Conservation (phyloP, 345 rosid genomes). For the Eucalyptus curtisii region DNA sequence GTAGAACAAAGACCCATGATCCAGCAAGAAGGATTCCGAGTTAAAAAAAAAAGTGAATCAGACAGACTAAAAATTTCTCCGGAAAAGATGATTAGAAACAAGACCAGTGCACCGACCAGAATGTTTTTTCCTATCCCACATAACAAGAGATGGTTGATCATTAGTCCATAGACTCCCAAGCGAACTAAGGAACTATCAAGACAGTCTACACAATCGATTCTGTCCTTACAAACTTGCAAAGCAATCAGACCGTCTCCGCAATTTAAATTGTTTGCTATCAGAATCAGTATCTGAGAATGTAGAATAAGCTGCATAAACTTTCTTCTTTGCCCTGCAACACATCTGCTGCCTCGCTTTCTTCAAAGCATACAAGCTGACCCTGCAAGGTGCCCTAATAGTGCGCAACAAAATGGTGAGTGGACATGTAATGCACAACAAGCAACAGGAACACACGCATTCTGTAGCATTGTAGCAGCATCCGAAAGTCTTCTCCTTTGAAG, state of each 20-base stretch:
- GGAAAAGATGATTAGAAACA: background rate
- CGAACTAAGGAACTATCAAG: background rate
- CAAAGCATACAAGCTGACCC: constrained; percentile 32
- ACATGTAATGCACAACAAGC: constrained; percentile 44
- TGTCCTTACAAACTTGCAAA: background rate
- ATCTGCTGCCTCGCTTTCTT: constrained; percentile 2
- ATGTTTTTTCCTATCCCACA: background rate
- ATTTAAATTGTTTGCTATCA: background rate
- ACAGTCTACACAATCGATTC: background rate
- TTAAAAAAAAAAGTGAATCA: background rate
- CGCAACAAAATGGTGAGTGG: constrained; percentile 53
- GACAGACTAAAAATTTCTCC: background rate
- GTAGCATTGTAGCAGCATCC: constrained; percentile 7
- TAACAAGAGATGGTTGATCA: background rate
- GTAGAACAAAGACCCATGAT: background rate
- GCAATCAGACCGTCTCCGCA: background rate
- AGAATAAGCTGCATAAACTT: constrained; percentile 38
- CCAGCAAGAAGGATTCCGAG: background rate
- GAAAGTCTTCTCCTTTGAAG: background rate
- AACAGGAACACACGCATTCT: constrained; percentile 40
- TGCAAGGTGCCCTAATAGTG: constrained; percentile 46
- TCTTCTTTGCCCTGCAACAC: constrained; percentile 18
- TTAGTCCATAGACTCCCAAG: background rate
- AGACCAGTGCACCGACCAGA: background rate
- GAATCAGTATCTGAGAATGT: constrained; percentile 69